Base-by-base conservation (phyloP, 371 early-diverging fungal genomes). In the Haplosporangium sp. region DNA sequence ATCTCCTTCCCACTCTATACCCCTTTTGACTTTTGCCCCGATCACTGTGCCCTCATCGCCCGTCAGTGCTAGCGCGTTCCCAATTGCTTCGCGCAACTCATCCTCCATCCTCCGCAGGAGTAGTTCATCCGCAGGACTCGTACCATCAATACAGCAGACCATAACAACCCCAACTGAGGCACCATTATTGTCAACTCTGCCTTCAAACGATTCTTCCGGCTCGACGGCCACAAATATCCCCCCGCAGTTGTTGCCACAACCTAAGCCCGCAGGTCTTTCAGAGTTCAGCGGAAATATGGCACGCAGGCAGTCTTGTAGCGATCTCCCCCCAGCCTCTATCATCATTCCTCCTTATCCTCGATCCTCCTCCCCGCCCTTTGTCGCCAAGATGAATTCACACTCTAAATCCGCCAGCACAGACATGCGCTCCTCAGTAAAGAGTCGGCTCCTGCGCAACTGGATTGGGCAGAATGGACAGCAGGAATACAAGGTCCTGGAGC, bases 311-410 rank as follows among this genome's bases (percentile, higher is more conserved):
- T 72, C 79, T 14, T 77, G 79, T 37, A 68, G 73, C 43, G 79
- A 77, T 46, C 79, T 77, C 6, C 79, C 79, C 0, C 79, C 79
- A 4, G 62, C 79, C 13, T 67, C 79, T 45, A 72, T 77, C 46
- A 56, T 72, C 21, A 72, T 72, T 55, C 79, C 79, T n/a, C 79
- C 79, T 2, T 77, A 68, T 29, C 64, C 79, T 14, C 79, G 68
- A 29, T 54, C 79, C 0, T 67, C 69, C 1, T 67, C 69, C 9
- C 73, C 79, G 1, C 68, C 73, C 2, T 64, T 68, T 48, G 55
- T 67, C 36, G 58, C 69, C 56, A 77, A 71, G 37, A 55, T 57
- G 52, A 60, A 36, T 56, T 68, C 73, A 2, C 79, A 77, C 55
- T 71, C 79, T 12, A 72, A 72, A 60, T 72, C 79, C 3, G 61